These are phyloP conservation scores for Mentha longifolia DNA, from an alignment of 257 asterid genomes.

Conservation along the genomic window DNA sequence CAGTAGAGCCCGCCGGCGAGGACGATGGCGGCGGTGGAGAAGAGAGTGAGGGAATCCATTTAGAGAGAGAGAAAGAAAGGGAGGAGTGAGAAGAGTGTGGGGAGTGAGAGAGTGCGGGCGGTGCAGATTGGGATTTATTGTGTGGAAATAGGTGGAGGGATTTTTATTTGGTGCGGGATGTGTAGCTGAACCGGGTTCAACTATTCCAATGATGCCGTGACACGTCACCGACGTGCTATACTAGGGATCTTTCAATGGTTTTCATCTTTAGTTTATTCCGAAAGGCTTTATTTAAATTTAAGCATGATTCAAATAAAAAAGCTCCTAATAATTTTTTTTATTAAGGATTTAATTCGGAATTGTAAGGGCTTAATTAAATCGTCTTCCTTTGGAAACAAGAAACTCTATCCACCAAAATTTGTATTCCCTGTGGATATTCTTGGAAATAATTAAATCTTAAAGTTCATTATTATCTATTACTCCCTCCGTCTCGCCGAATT, in stretches of 20 bases:
- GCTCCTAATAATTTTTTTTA: neutral
- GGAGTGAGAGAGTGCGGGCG: conserved; percentile 25
- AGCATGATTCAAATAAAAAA: neutral
- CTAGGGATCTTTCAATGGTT: neutral
- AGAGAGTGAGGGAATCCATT: conserved; percentile 62
- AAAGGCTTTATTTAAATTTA: neutral
- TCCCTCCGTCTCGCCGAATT: no score
- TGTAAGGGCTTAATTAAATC: neutral
- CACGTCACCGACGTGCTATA: conserved; percentile 26
- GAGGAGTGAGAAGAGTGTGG: neutral
- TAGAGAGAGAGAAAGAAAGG: neutral
- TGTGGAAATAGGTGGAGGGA: conserved; percentile 29
- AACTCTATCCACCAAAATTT: neutral
- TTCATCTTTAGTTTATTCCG: neutral
- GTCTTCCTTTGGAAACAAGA: neutral
- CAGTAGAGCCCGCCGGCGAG: conserved; percentile 70
- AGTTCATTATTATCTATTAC: conserved; percentile 25
- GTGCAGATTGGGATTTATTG: conserved; percentile 33
- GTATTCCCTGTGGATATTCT: neutral
- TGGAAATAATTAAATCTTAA: conserved; percentile 21
- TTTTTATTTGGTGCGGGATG: conserved; percentile 20
- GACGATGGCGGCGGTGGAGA: conserved; percentile 59
- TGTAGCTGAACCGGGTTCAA: conserved; percentile 22
- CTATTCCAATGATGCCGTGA: conserved; percentile 11
- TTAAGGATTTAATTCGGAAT: neutral